Evolutionary conservation across 768 basidiomycete species (phyloP), one percentile per base, ranked within the genome.

Genomic region (Gloeophyllum trabeum): DNA sequence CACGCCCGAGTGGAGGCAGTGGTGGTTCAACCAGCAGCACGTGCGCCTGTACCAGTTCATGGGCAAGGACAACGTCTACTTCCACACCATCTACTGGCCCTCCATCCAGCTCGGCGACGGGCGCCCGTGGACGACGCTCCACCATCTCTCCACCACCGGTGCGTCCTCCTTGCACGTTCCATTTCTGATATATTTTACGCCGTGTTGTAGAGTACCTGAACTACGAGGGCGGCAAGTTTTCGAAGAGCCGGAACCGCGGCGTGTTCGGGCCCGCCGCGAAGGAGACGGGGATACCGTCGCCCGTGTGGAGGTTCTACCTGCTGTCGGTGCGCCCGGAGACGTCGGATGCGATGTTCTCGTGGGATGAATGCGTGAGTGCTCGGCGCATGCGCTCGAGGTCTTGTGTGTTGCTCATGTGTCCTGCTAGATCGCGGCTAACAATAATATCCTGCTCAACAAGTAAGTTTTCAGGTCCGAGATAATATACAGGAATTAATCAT

Each of bases 51-150:
- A 90, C 65, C 94, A 99, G 61, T 99, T 99, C 70, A 99, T 99
- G 96, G 96, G 96, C 57, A 99, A 99, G 66, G 94, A 98, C 59
- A 97, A 92, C 48, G 90, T 93, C 39, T 97, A 94, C 62, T 99
- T 99, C 76, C 96, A 99, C 61, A 90, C 90, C 0, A 78, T 99
- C 30, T 90, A 90, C 53, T 99, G 81, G 69, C 94, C 96, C 22
- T 81, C 89, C 3, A 79, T 91, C 44, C 76, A 89, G 53, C 64
- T 97, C 46, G 96, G 79, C 2, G 92, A 97, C 49, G 85, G 88
- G 14, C 76, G 88, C 40, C 67, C 81, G 47, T 99, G 96, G 96
- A 96, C 94, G 20, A 92, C 65, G 58, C 71, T 97, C 3, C 86
- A 94, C 59, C 91, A 96, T 62, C 65, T 99, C 39, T 94, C 92